phyloP scores from a whole-genome alignment of 2,329 filamentous ascomycete genomes.

The Lachnellula occidentalis region DNA sequence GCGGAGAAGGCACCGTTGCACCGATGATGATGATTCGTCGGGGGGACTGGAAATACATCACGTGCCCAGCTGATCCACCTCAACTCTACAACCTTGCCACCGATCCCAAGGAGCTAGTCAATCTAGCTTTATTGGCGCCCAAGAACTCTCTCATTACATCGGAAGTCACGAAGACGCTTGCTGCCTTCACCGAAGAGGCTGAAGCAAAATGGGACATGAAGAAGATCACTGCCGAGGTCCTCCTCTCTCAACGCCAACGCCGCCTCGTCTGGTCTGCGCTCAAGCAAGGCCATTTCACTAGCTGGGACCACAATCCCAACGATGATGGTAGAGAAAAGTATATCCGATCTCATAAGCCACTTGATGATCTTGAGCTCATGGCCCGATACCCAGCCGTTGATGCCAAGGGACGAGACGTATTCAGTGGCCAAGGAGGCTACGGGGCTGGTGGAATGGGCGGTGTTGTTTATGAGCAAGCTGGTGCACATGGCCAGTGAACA shows the following conservation, averaged over 20 bases:
- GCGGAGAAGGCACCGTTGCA: constrained; percentile 83
- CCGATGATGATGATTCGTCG: constrained; percentile 93
- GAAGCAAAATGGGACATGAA: constrained; percentile 75
- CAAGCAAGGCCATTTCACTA: constrained; percentile 67
- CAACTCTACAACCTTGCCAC: constrained; percentile 75
- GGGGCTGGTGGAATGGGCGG: constrained; percentile 13
- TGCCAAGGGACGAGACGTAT: constrained; percentile 26
- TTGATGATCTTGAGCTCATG: constrained; percentile 73
- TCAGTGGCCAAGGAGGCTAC: constrained; percentile 9
- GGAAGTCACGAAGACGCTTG: constrained; percentile 36
- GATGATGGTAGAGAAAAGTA: constrained; percentile 69
- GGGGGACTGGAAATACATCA: constrained; percentile 86
- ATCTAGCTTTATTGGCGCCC: constrained; percentile 34
- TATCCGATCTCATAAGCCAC: constrained; percentile 75
- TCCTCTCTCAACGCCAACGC: constrained; percentile 72
- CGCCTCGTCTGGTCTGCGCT: constrained; percentile 76
- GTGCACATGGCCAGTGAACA: constrained; percentile 19
- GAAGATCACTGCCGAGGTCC: constrained; percentile 66
- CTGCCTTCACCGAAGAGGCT: constrained; percentile 69
- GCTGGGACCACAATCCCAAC: constrained; percentile 80
- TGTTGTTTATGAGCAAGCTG: constrained; percentile 17
- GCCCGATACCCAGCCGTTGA: constrained; percentile 67
- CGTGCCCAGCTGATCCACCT: constrained; percentile 74
- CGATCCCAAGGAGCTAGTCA: constrained; percentile 45
- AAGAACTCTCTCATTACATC: constrained; percentile 32